A percentile compares a stretch with the other conserved stretches of the same genome.
These are phyloP conservation scores for Suillus clintonianus DNA, from an alignment of 768 basidiomycete genomes.

Conservation along the genomic window DNA sequence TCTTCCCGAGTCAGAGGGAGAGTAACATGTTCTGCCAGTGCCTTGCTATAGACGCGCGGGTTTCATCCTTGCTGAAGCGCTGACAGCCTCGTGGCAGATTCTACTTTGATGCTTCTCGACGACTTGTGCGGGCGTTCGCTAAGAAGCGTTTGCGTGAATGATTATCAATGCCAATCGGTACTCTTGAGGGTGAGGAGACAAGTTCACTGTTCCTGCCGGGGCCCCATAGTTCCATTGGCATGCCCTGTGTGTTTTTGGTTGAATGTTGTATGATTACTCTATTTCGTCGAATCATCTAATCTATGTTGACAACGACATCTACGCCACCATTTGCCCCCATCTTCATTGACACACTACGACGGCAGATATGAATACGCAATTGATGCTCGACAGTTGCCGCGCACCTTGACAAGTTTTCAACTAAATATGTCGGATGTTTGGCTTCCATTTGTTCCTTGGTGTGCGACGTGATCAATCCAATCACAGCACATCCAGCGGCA, in stretches of 20 bases:
- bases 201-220: not conserved
- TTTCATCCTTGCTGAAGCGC: not conserved
- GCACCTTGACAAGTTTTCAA: conserved; percentile 71
- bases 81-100: not conserved
- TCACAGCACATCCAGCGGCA: conserved; percentile 80
- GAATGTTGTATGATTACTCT: not conserved
- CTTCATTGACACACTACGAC: conserved; percentile 28
- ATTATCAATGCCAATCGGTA: not conserved
- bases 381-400: conserved; percentile 10
- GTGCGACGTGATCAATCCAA: conserved; percentile 85
- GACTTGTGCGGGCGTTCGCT: not conserved
- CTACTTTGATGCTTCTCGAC: not conserved
- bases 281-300: conserved; percentile 16
- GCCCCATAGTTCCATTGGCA: not conserved
- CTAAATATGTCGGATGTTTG: conserved; percentile 65
- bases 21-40: not conserved
- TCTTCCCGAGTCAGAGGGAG: not conserved
- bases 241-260: not conserved
- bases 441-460: conserved; percentile 65
- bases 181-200: not conserved
- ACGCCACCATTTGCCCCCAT: conserved; percentile 42
- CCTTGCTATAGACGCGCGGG: not conserved
- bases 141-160: not conserved
- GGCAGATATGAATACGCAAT: conserved; percentile 1
- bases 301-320: conserved; percentile 40